phyloP scores from a whole-genome alignment of 805 yeast genomes.

The Jamesozyma piceae region DNA sequence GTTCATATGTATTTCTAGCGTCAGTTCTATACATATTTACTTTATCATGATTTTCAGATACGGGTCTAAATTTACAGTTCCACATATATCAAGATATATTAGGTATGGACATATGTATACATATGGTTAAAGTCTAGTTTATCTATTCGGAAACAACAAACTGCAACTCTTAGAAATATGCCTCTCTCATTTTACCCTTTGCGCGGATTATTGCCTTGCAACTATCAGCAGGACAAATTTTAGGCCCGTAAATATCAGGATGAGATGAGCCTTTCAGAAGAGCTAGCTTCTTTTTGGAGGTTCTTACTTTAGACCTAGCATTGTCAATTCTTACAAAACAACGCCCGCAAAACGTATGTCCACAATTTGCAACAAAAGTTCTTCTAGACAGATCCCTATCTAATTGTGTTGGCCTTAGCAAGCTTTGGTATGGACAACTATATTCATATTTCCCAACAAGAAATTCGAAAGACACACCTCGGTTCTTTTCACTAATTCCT shows the following conservation, averaged over 20 bases:
- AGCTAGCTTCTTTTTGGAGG: slow-evolving; percentile 19
- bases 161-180: slow-evolving; percentile 36
- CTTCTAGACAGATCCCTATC: slow-evolving; percentile 58
- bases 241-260: slow-evolving; percentile 45
- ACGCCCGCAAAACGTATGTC: slow-evolving; percentile 80
- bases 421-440: slow-evolving; percentile 62
- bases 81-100: too few relatives aligned
- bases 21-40: too few relatives aligned
- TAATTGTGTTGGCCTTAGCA: slow-evolving; percentile 37
- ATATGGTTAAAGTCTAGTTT: too few relatives aligned
- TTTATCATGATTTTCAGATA: too few relatives aligned
- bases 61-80: too few relatives aligned
- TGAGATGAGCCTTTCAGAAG: slow-evolving; percentile 29
- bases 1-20: too few relatives aligned
- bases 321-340: slow-evolving; percentile 63
- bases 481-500: slow-evolving; percentile 20
- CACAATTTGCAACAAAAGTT: slow-evolving; percentile 58
- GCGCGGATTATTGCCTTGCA: slow-evolving; percentile 40
- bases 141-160: too few relatives aligned
- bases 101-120: too few relatives aligned
- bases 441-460: slow-evolving; percentile 29
- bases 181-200: slow-evolving; percentile 45
- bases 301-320: slow-evolving; percentile 19
- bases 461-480: slow-evolving; percentile 23
- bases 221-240: slow-evolving; percentile 44